These are phyloP conservation scores for Phytophthora cajani DNA, from an alignment of 352 stramenopile species.

Conservation along the genomic window DNA sequence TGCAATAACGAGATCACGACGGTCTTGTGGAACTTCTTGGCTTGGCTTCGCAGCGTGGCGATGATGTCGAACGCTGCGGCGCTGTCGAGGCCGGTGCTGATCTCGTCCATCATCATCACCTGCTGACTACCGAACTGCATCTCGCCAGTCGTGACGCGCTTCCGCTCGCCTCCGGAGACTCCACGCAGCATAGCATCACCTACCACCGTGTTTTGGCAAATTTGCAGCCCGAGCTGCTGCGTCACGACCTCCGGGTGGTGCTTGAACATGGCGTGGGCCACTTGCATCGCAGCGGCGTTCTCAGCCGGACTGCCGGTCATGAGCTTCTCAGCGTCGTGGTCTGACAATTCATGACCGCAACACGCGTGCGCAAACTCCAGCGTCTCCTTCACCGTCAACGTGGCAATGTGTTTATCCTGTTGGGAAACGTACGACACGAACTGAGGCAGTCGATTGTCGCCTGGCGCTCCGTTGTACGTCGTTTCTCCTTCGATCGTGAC, in stretches of 20 bases:
- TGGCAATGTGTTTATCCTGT: constrained; percentile 50
- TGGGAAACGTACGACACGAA: constrained; percentile 51
- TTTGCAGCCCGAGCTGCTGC: constrained; percentile 45
- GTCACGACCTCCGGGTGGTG: constrained; percentile 52
- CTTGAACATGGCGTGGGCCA: constrained; percentile 34
- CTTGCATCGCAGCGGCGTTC: constrained; percentile 31
- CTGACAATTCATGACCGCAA: constrained; percentile 29
- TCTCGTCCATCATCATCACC: constrained; percentile 90
- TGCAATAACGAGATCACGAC: constrained; percentile 76
- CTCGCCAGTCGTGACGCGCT: constrained; percentile 62
- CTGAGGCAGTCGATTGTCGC: constrained; percentile 40
- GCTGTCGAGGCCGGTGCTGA: constrained; percentile 93
- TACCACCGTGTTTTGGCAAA: constrained; percentile 58
- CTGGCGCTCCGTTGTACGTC: constrained; percentile 38
- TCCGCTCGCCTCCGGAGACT: constrained; percentile 84
- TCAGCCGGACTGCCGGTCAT: constrained; percentile 38
- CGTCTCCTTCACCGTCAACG: constrained; percentile 37
- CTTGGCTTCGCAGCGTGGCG: constrained; percentile 30
- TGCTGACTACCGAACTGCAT: constrained; percentile 73
- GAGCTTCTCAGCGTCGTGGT: constrained; percentile 20
- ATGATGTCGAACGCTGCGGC: constrained; percentile 91
- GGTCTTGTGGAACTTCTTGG: constrained; percentile 48
- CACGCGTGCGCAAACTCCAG: constrained; percentile 44
- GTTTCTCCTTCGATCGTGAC: constrained; percentile 38
- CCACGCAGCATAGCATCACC: constrained; percentile 59